These are phyloP conservation scores for Harringtonia lauricola DNA, from an alignment of 2,329 filamentous ascomycete genomes.

Conservation along the genomic window DNA sequence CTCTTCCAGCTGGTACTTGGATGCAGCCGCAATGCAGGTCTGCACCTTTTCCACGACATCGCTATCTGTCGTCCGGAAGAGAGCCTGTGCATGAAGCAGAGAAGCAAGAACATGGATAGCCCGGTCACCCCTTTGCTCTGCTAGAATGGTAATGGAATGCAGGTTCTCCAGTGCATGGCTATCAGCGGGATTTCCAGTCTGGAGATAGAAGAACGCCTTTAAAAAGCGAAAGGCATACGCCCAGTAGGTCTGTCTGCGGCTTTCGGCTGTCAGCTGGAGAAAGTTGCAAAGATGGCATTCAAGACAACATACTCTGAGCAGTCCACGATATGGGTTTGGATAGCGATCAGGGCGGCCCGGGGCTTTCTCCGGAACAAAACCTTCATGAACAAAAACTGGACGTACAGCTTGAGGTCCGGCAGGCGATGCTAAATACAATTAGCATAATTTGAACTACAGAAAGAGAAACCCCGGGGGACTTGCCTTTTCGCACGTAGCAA, in stretches of 20 bases:
- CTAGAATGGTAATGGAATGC: slow-evolving; percentile 48
- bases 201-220: slow-evolving; percentile 57
- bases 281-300: neutral
- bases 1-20: slow-evolving; percentile 58
- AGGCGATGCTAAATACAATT: slow-evolving; percentile 34
- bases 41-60: slow-evolving; percentile 62
- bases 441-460: neutral
- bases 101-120: slow-evolving; percentile 55
- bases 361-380: slow-evolving; percentile 59
- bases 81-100: slow-evolving; percentile 57
- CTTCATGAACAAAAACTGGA: slow-evolving; percentile 63
- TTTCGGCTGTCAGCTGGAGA: slow-evolving; percentile 9
- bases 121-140: slow-evolving; percentile 48
- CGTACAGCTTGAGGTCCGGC: slow-evolving; percentile 62
- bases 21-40: slow-evolving; percentile 60
- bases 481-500: slow-evolving; percentile 57
- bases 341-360: slow-evolving; percentile 60
- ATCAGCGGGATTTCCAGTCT: slow-evolving; percentile 49
- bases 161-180: slow-evolving; percentile 56
- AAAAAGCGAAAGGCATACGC: slow-evolving; percentile 67
- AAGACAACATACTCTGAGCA: slow-evolving; percentile 44
- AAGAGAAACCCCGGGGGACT: no score
- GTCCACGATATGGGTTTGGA: slow-evolving; percentile 59
- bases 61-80: slow-evolving; percentile 51
- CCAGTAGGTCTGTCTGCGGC: slow-evolving; percentile 59